These are phyloP conservation scores for Chimonanthus praecox DNA, from an alignment of 164 flowering plant genomes.

Conservation along the genomic window DNA sequence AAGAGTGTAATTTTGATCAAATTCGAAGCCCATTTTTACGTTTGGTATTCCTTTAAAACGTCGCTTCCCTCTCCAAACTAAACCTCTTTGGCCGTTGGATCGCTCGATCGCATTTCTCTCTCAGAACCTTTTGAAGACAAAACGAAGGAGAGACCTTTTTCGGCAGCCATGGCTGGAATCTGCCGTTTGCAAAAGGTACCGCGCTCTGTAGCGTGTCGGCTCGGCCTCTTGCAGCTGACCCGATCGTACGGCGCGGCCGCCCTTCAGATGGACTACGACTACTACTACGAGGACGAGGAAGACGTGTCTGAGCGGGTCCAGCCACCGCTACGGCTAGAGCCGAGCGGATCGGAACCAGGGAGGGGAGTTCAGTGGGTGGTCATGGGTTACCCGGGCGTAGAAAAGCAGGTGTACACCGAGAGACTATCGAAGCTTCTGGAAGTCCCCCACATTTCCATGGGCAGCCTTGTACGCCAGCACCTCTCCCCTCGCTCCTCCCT, in stretches of 20 bases:
- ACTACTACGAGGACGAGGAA: constrained; percentile 16
- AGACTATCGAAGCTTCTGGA: constrained; percentile 76
- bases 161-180: constrained; percentile 20
- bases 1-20: neutral
- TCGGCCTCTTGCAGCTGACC: neutral
- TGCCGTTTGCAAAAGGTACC: constrained; percentile 13
- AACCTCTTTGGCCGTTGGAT: neutral
- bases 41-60: neutral
- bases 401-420: constrained; percentile 70
- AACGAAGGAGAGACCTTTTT: neutral
- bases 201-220: neutral
- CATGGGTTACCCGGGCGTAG: constrained; percentile 67
- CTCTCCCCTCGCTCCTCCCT: constrained; percentile 72
- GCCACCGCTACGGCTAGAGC: constrained; percentile 18
- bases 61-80: neutral
- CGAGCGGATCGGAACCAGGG: constrained; percentile 18
- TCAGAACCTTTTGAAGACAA: neutral
- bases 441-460: constrained; percentile 94
- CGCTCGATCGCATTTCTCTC: neutral
- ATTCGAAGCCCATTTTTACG: neutral
- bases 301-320: neutral
- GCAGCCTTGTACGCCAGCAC: constrained; percentile 73
- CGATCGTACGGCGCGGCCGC: constrained; percentile 28
- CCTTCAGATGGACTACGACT: constrained; percentile 19
- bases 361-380: constrained; percentile 91